Evolutionary conservation across 2,329 filamentous ascomycete genomes (phyloP), one percentile per base, ranked within the genome.

Genomic region (Fusarium chuoi): DNA sequence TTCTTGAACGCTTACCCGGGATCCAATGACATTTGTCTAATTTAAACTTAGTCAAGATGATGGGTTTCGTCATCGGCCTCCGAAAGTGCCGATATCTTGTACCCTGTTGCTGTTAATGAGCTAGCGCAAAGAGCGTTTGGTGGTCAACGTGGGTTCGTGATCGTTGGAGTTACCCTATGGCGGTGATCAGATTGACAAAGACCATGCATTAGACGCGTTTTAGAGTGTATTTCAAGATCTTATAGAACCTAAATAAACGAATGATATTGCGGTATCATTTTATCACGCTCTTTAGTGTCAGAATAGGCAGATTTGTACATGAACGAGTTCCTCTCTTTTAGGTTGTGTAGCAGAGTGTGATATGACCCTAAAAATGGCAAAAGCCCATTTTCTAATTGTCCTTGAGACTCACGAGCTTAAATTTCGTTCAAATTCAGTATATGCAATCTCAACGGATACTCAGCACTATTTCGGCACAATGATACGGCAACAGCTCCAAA

Each of bases 381-480:
- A 6, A 6, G 6, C 7, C 28, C 20, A 22, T 3, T 3, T 12
- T 7, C 10, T 6, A 3, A 5, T 1, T 30, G 1, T 15, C 4
- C 1, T 3, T 2, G 8, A 18, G 4, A 4, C 3, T 3, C 7
- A 49, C 4, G 8, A 1, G 3, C 8, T 15, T 6, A 7, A 4
- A 6, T 20, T 3, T 7, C 3, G 2, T 20, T 7, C 11, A 6
- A 26, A 8, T 52, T 15, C 17, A 10, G 6, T 0, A 5, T 6
- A 26, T 3, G 5, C 12, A 24, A 24, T 36, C 7, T 7, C 17
- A 36, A 20, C 3, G 7, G 6, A 6, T 33, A 7, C 7, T 3
- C 5, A 14, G 2, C 22, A 7, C 18, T 7, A 10, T 6, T 42
- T 26, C 20, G 13, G 13, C 18, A 17, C 2, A 3, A 28, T 22